Conservation (phyloP, 2,329 filamentous ascomycete genomes). For the Pleurostoma richardsiae region DNA sequence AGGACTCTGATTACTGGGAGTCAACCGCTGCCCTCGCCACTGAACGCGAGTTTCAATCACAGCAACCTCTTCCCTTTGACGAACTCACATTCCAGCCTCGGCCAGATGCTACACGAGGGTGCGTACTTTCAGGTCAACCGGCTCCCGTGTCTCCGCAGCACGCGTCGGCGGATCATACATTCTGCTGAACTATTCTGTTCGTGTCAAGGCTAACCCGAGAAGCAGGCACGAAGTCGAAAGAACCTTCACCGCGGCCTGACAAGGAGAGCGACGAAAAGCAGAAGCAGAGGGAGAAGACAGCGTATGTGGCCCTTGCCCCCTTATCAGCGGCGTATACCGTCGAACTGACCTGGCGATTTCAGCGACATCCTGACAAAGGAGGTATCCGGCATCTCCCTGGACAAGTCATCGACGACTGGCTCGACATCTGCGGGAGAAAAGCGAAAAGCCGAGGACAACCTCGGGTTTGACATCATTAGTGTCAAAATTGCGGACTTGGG, state of each 20-base stretch:
- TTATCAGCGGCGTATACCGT: neutral
- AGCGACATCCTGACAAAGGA: conserved; percentile 89
- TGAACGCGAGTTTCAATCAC: conserved; percentile 87
- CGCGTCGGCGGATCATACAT: neutral
- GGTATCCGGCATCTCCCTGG: conserved; percentile 89
- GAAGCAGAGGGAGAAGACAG: conserved; percentile 85
- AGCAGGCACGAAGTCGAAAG: conserved; percentile 29
- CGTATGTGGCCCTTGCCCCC: conserved; percentile 54
- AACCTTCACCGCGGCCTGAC: conserved; percentile 44
- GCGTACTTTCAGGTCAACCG: conserved; percentile 20
- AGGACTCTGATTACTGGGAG: conserved; percentile 95
- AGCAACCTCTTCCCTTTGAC: conserved; percentile 63
- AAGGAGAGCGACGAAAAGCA: conserved; percentile 49
- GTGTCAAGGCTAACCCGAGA: neutral
- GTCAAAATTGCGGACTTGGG: conserved; percentile 98
- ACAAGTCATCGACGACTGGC: conserved; percentile 54
- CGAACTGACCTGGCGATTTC: conserved; percentile 8
- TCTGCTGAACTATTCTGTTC: neutral
- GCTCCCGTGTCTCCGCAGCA: neutral
- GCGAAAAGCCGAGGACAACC: conserved; percentile 51
- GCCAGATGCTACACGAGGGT: conserved; percentile 81
- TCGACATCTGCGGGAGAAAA: conserved; percentile 56
- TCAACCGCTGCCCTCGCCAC: conserved; percentile 88
- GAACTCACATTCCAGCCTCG: conserved; percentile 69
- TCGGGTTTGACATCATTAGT: conserved; percentile 72